Conservation (phyloP, 257 asterid genomes). For the Lavandula angustifolia region DNA sequence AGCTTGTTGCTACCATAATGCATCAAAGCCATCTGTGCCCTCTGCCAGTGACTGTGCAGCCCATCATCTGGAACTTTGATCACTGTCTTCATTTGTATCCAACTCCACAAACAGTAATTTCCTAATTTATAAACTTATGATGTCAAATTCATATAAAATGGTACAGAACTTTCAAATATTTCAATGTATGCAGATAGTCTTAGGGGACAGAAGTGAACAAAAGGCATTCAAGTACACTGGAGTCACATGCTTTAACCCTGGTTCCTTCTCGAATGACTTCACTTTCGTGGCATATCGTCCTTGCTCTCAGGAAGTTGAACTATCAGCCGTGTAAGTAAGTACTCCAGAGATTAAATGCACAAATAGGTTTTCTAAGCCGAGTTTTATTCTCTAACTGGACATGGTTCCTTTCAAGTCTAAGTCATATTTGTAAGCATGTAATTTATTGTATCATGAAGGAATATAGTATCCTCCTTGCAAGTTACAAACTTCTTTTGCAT, state of each 20-base stretch:
- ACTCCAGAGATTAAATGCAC: conserved; percentile 19
- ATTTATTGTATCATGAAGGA: conserved; percentile 2
- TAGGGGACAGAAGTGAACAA: conserved; percentile 94
- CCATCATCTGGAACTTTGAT: conserved; percentile 91
- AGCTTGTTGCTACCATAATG: conserved; percentile 92
- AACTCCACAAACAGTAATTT: conserved; percentile 79
- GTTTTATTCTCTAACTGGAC: conserved; percentile 7
- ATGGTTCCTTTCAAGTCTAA: conserved; percentile 17
- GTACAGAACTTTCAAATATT: conserved; percentile 13
- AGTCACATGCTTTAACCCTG: conserved; percentile 90
- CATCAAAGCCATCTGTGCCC: conserved; percentile 99
- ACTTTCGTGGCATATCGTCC: conserved; percentile 85
- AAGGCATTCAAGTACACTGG: conserved; percentile 78
- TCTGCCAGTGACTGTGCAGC: conserved; percentile 82
- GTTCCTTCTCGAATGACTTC: conserved; percentile 85
- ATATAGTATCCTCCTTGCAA: conserved; percentile 14
- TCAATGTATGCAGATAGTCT: conserved; percentile 63
- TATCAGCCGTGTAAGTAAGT: conserved; percentile 62
- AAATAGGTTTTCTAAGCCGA: conserved; percentile 14
- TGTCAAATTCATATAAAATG: conserved; percentile 8
- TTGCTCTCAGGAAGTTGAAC: conserved; percentile 80
- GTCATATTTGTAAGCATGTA: conserved; percentile 26
- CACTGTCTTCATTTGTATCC: conserved; percentile 94
- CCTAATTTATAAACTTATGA: conserved; percentile 18
- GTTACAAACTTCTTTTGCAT: neutral